Conservation (phyloP, 176 grass and related monocot genomes). For the Poa annua region DNA sequence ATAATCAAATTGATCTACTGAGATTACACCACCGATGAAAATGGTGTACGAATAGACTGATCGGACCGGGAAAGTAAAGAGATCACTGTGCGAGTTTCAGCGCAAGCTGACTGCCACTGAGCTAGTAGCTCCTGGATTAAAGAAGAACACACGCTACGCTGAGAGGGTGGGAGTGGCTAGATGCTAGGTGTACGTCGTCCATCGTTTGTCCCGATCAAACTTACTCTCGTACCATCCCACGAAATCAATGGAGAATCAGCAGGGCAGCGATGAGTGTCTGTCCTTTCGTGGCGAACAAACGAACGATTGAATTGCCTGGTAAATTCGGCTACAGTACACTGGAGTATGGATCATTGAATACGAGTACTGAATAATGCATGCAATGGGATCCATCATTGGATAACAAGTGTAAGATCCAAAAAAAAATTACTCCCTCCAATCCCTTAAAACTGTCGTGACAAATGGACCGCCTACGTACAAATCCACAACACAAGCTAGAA, state of each 20-base stretch:
- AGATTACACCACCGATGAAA: background rate
- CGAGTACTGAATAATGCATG: background rate
- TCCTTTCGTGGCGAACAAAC: no score
- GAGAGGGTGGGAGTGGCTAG: background rate
- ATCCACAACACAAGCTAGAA: no score
- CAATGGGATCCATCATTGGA: no score
- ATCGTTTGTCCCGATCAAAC: background rate
- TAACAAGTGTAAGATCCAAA: no score
- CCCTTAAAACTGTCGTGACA: no score
- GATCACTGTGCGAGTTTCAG: background rate
- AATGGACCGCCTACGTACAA: no score
- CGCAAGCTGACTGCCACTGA: background rate
- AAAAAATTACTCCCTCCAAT: no score
- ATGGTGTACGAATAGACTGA: background rate
- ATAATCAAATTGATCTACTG: background rate
- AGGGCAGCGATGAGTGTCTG: background rate
- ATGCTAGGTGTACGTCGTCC: background rate
- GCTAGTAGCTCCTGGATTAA: background rate
- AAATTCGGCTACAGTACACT: background rate
- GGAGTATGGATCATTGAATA: background rate
- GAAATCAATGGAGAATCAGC: no score
- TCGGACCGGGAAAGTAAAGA: background rate
- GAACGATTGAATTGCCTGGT: no score
- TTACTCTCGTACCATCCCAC: background rate
- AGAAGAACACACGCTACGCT: background rate